Evolutionary conservation across 31 red algal species (phyloP), one percentile per base, ranked within the genome.

Genomic region (Endocladia muricata): DNA sequence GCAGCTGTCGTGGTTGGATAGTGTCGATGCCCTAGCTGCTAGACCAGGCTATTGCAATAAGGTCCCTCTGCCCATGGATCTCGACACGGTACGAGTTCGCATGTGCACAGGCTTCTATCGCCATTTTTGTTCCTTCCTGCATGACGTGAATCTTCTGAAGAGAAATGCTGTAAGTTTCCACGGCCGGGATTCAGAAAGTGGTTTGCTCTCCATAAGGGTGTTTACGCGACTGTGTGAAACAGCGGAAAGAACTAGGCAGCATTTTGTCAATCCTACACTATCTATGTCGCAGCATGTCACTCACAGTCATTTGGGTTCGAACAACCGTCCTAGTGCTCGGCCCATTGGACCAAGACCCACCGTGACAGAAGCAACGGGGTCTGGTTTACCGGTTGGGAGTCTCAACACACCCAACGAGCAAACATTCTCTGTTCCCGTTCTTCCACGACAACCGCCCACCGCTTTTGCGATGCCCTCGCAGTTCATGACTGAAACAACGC

Each of bases 51-150:
- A 86, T 62, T 86, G 81, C 33, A 77, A 72, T 37, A 80, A 32
- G n/a, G 76, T 93, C 11, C 81, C 90, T 15, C 86, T 73, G 43
- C 81, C 90, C 2, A 80, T 93, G 76, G 90, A 93, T 70, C 70
- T 93, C 32, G 77, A 76, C 40, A 93, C 69, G 15, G 68, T 93
- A 17, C 70, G 81, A 61, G 90, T 77, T 43, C 81, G 90, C 9
- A 17, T 82, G 19, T 81, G 81, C 68, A 82, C 81, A 0, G 76
- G 90, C 15, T 82, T 77, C 57, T 93, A 93, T 55, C 74, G 90
- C 1, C 81, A 85, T 76, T 93, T 76, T 61, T 36, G 36, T 59
- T 67, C 90, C 17, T 86, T 93, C 35, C 22, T 79, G 36, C 62
- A 71, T 29, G 90, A 93, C 41, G 48, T 93, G 40, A 43, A 29